Percentiles rank a stretch among this genome's conserved stretches.
Evolutionary conservation across 1,139 yeast species (phyloP).

Genomic region (Blastobotrys buckinghamii): DNA sequence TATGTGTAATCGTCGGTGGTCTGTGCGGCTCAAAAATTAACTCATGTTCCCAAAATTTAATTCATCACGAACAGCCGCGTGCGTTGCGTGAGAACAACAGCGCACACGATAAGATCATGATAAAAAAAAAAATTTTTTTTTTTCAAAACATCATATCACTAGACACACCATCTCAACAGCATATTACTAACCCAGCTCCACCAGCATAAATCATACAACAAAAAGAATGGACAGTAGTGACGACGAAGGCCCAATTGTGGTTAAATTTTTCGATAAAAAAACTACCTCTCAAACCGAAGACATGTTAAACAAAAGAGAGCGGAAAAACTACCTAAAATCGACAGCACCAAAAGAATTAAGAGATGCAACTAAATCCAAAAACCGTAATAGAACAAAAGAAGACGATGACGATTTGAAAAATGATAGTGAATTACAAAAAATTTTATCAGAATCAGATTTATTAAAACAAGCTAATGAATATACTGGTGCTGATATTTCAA

Average conservation of each 20-base stretch:
- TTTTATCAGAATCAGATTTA: slow-evolving; percentile 81
- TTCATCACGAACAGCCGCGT: no score
- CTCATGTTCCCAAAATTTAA: no score
- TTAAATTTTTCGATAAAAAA: slow-evolving; percentile 38
- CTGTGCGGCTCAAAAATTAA: no score
- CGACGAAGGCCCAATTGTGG: slow-evolving; percentile 37
- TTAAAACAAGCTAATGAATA: slow-evolving; percentile 47
- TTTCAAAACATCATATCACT: no score
- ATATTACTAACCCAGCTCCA: no score
- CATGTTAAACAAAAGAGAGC: slow-evolving; percentile 36
- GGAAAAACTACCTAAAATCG: slow-evolving; percentile 39
- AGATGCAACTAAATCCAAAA: slow-evolving; percentile 19
- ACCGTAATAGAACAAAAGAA: slow-evolving; percentile 20
- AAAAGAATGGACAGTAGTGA: slow-evolving; percentile 4
- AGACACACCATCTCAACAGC: no score
- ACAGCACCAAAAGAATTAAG: slow-evolving; percentile 37
- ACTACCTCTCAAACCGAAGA: slow-evolving; percentile 32
- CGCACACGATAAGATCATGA: no score
- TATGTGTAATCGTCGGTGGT: no score
- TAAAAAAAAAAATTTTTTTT: no score
- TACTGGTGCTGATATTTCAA: slow-evolving; percentile 71
- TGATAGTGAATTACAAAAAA: slow-evolving; percentile 76
- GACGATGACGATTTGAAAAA: slow-evolving; percentile 47
- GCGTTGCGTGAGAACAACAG: no score
- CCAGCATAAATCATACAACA: neutral